These are phyloP conservation scores for Pugionium cornutum DNA, from an alignment of 345 rosid genomes.

Conservation along the genomic window DNA sequence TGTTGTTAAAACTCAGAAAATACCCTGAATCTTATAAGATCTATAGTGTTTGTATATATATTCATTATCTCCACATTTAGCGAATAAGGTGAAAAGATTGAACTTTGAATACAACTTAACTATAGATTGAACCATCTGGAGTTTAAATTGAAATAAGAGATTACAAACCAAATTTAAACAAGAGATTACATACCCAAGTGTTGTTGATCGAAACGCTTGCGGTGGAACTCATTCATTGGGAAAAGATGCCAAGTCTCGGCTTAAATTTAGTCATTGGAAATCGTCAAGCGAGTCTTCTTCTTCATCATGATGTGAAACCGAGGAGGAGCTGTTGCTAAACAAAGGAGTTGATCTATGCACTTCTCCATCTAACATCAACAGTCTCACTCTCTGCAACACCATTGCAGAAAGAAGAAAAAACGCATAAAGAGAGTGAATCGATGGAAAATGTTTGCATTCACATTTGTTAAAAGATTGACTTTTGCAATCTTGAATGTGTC, in stretches of 20 bases:
- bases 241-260: no score
- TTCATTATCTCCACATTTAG: conserved; percentile 2
- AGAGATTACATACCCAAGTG: conserved; percentile 1
- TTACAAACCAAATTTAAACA: not conserved
- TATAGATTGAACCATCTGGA: no score
- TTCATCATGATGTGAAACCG: conserved; percentile 41
- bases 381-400: conserved; percentile 58
- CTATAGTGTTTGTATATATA: conserved; percentile 20
- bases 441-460: not conserved
- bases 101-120: no score
- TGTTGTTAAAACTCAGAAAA: conserved; percentile 22
- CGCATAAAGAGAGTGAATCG: no score
- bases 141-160: conserved; percentile 1
- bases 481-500: not conserved
- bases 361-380: conserved; percentile 59
- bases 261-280: conserved; percentile 31
- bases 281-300: conserved; percentile 41
- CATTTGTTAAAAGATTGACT: not conserved
- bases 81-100: no score
- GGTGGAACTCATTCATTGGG: no score
- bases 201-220: not conserved
- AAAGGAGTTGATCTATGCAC: conserved; percentile 45
- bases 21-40: conserved; percentile 26
- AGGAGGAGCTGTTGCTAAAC: conserved; percentile 30
- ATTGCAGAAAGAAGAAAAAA: not conserved